phyloP scores from a whole-genome alignment of 306 rosid genomes.

The Vigna reflexopilosa region DNA sequence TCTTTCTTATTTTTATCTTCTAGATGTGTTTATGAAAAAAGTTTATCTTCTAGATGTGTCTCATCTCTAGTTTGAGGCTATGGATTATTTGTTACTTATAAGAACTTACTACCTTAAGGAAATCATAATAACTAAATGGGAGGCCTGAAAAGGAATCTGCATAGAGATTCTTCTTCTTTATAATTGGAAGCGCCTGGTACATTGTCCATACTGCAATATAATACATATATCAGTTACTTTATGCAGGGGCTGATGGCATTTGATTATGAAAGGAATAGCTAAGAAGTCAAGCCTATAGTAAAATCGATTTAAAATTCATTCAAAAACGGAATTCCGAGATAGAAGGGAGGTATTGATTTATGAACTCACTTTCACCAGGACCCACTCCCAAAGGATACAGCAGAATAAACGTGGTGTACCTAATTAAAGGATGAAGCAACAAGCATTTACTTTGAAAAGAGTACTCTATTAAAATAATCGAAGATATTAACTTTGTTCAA shows the following conservation, averaged over 20 bases:
- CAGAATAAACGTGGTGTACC: constrained; percentile 90
- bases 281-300: constrained; percentile 32
- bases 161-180: constrained; percentile 69
- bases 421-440: constrained; percentile 44
- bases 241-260: constrained; percentile 24
- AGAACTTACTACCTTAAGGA: constrained; percentile 74
- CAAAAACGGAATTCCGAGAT: constrained; percentile 28
- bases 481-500: constrained; percentile 16
- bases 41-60: not conserved
- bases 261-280: constrained; percentile 29
- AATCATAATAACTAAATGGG: constrained; percentile 74
- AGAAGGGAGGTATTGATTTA: constrained; percentile 34
- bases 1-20: too few species aligned
- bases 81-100: constrained; percentile 5
- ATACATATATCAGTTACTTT: constrained; percentile 37
- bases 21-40: too few species aligned
- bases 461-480: not conserved
- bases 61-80: not conserved
- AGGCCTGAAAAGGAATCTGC: constrained; percentile 60
- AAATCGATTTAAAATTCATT: constrained; percentile 23
- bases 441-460: constrained; percentile 24
- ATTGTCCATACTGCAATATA: constrained; percentile 76
- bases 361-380: constrained; percentile 90
- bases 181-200: constrained; percentile 83
- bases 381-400: constrained; percentile 83